These are phyloP conservation scores for Suillus ampliporus DNA, from an alignment of 768 basidiomycete species.

Conservation along the genomic window DNA sequence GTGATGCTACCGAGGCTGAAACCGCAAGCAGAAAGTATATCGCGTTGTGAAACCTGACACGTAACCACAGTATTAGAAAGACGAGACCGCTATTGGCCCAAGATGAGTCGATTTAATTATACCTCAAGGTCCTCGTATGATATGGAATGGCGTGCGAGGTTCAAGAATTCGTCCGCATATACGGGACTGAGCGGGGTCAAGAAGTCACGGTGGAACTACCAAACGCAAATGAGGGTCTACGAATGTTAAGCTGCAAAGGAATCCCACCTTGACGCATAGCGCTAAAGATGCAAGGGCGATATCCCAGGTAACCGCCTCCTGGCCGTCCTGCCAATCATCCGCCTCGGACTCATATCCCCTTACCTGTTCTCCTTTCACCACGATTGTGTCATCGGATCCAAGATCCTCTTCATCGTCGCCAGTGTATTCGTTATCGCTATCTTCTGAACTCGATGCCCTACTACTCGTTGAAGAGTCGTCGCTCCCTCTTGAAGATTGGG, in stretches of 20 bases:
- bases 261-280: conserved; percentile 61
- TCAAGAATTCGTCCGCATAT: conserved; percentile 54
- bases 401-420: conserved; percentile 10
- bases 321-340: conserved; percentile 1
- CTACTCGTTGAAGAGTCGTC: not conserved
- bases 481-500: not conserved
- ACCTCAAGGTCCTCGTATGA: conserved; percentile 62
- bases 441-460: conserved; percentile 1
- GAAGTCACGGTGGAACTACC: conserved; percentile 68
- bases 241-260: not conserved
- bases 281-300: conserved; percentile 62
- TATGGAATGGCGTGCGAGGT: conserved; percentile 53
- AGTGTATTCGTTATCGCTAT: conserved; percentile 10
- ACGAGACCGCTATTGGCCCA: not conserved
- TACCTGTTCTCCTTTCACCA: not conserved
- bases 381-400: conserved; percentile 1
- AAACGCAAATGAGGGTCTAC: not conserved
- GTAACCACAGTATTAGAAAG: not conserved
- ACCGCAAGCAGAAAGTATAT: conserved; percentile 52
- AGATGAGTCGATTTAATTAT: conserved; percentile 2
- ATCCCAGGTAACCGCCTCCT: conserved; percentile 56
- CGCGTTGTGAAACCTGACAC: conserved; percentile 57
- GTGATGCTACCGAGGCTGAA: conserved; percentile 61
- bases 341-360: not conserved
- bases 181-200: conserved; percentile 60